phyloP scores from a whole-genome alignment of 2,329 filamentous ascomycete species.

The Celoporthe dispersa region DNA sequence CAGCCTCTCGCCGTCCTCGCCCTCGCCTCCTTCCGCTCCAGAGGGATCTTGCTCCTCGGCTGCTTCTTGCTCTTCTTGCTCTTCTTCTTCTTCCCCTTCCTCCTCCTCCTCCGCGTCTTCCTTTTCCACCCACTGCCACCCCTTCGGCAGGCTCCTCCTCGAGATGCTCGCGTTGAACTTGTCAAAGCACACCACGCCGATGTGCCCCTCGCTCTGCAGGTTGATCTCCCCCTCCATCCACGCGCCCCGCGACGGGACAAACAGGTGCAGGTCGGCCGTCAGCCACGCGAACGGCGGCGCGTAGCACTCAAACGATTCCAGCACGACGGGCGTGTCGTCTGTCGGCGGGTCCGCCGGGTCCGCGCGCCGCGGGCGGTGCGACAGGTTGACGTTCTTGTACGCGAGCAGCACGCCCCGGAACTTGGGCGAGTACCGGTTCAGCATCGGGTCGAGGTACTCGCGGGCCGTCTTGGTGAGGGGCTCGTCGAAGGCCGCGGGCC shows the following conservation, averaged over 20 bases:
- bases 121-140: slow-evolving; percentile 80
- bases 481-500: slow-evolving; percentile 70
- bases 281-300: slow-evolving; percentile 87
- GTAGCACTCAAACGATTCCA: slow-evolving; percentile 74
- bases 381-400: slow-evolving; percentile 71
- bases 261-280: slow-evolving; percentile 84
- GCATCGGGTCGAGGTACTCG: slow-evolving; percentile 74
- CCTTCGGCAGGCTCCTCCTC: slow-evolving; percentile 70
- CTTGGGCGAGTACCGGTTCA: slow-evolving; percentile 76
- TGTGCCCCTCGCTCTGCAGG: slow-evolving; percentile 84
- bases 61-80: neutral
- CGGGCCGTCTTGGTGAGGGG: slow-evolving; percentile 73
- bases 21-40: slow-evolving; percentile 35
- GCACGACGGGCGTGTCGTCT: slow-evolving; percentile 49
- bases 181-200: slow-evolving; percentile 88
- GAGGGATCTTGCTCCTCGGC: slow-evolving; percentile 36
- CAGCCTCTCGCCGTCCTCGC: slow-evolving; percentile 36
- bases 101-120: slow-evolving; percentile 45
- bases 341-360: slow-evolving; percentile 48
- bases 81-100: slow-evolving; percentile 25
- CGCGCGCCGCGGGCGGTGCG: slow-evolving; percentile 58
- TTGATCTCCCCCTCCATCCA: slow-evolving; percentile 82
- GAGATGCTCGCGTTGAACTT: slow-evolving; percentile 91
- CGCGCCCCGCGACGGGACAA: slow-evolving; percentile 74
- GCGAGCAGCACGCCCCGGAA: slow-evolving; percentile 75